Percentiles rank a stretch among this genome's conserved stretches.
phyloP scores from a whole-genome alignment of 805 yeast genomes.

The Starmerella cellae region DNA sequence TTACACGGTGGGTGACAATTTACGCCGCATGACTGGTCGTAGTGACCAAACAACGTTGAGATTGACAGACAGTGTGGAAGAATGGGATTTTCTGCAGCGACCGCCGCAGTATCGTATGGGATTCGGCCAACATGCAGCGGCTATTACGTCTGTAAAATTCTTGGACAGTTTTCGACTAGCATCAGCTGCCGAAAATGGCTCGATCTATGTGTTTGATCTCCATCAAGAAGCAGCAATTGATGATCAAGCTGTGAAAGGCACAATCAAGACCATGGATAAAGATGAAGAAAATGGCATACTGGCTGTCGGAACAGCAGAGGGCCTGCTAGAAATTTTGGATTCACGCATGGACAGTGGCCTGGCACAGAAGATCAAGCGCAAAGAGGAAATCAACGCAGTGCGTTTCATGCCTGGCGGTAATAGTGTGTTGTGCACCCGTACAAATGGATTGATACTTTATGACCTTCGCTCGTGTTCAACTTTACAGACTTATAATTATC shows the following conservation, averaged over 20 bases:
- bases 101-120: slow-evolving; percentile 8
- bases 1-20: slow-evolving; percentile 12
- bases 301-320: neutral
- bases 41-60: neutral
- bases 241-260: neutral
- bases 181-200: slow-evolving; percentile 14
- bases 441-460: slow-evolving; percentile 4
- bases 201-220: slow-evolving; percentile 14
- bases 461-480: slow-evolving; percentile 13
- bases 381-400: neutral
- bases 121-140: slow-evolving; percentile 13
- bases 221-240: slow-evolving; percentile 1
- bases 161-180: slow-evolving; percentile 5
- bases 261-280: neutral
- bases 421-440: neutral
- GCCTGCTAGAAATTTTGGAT: neutral
- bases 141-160: slow-evolving; percentile 13
- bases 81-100: neutral
- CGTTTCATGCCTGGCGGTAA: neutral
- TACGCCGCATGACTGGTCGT: neutral
- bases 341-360: neutral
- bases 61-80: neutral
- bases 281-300: neutral
- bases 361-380: neutral
- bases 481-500: slow-evolving; percentile 3